phyloP scores from a whole-genome alignment of 2,329 filamentous ascomycete species.

The Drechslerella coelobrocha region DNA sequence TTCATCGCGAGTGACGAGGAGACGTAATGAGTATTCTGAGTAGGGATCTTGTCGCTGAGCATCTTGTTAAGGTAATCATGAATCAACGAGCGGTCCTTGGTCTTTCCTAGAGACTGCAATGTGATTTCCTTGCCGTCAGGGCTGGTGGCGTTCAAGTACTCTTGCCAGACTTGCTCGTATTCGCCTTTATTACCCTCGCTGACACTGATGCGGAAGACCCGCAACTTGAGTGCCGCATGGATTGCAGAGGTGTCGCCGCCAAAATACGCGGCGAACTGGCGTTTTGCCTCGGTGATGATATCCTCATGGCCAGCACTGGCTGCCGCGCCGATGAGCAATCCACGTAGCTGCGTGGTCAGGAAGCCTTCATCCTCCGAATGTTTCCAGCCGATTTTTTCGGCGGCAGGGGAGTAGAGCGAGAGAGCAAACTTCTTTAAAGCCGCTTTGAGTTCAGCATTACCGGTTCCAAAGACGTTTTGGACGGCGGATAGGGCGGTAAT shows the following conservation, averaged over 20 bases:
- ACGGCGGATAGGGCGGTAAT: conserved; percentile 76
- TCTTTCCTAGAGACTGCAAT: conserved; percentile 76
- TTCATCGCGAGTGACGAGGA: conserved; percentile 77
- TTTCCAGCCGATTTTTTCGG: conserved; percentile 84
- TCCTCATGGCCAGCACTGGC: conserved; percentile 78
- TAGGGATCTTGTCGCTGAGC: conserved; percentile 81
- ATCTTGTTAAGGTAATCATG: conserved; percentile 73
- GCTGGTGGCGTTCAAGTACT: conserved; percentile 81
- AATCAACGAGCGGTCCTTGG: conserved; percentile 73
- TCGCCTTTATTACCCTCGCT: conserved; percentile 74
- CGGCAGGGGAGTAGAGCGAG: conserved; percentile 75
- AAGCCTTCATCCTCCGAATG: conserved; percentile 79
- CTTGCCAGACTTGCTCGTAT: conserved; percentile 77
- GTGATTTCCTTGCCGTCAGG: conserved; percentile 91
- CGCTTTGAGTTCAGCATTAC: conserved; percentile 70
- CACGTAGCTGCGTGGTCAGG: conserved; percentile 80
- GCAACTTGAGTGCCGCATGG: conserved; percentile 78
- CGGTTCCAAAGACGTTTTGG: conserved; percentile 82
- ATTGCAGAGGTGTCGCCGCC: conserved; percentile 73
- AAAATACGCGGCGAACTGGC: conserved; percentile 80
- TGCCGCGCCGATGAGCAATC: conserved; percentile 77
- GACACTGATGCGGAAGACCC: conserved; percentile 80
- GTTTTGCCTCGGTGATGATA: conserved; percentile 74
- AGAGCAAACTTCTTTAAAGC: conserved; percentile 80
- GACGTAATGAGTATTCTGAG: conserved; percentile 86